phyloP scores from a whole-genome alignment of 2,329 filamentous ascomycete genomes.

The Penicillium sp. region DNA sequence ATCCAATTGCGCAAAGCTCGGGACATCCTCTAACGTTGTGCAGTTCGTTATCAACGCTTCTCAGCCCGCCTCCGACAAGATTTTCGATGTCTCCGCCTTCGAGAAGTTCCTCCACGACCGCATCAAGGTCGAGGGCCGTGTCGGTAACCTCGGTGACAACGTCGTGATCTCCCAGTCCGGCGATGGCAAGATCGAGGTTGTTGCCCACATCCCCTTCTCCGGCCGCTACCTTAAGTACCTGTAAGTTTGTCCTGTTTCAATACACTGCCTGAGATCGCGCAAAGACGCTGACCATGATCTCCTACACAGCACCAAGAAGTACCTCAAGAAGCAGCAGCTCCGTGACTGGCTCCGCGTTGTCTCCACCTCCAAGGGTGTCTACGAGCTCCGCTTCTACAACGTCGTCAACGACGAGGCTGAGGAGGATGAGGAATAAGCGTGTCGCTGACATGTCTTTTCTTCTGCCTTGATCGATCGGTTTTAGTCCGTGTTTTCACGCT shows the following conservation, averaged over 20 bases:
- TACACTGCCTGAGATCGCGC: background rate
- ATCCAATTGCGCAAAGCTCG: background rate
- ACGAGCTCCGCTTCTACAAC: conserved; percentile 99
- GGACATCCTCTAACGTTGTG: background rate
- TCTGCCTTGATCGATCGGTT: conserved; percentile 16
- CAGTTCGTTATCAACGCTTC: conserved; percentile 99
- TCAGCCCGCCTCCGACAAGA: conserved; percentile 98
- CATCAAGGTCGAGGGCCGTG: conserved; percentile 98
- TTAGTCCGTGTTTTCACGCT: conserved; percentile 10
- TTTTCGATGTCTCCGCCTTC: conserved; percentile 98
- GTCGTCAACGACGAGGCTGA: conserved; percentile 97
- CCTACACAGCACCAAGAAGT: conserved; percentile 89
- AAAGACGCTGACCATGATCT: conserved; percentile 8
- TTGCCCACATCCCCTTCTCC: conserved; percentile 96
- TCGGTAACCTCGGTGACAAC: conserved; percentile 94
- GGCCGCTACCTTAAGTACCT: conserved; percentile 99
- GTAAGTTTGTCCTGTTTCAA: conserved; percentile 58
- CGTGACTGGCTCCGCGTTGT: conserved; percentile 99
- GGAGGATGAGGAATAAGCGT: conserved; percentile 93
- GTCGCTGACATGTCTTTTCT: conserved; percentile 14
- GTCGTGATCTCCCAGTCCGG: conserved; percentile 87
- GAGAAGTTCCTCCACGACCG: conserved; percentile 99
- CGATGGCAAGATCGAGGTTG: conserved; percentile 97
- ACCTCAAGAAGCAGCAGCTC: conserved; percentile 99
- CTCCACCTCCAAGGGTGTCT: conserved; percentile 95